Base-by-base conservation (phyloP, 2,329 filamentous ascomycete genomes). In the Cladosporium velox region DNA sequence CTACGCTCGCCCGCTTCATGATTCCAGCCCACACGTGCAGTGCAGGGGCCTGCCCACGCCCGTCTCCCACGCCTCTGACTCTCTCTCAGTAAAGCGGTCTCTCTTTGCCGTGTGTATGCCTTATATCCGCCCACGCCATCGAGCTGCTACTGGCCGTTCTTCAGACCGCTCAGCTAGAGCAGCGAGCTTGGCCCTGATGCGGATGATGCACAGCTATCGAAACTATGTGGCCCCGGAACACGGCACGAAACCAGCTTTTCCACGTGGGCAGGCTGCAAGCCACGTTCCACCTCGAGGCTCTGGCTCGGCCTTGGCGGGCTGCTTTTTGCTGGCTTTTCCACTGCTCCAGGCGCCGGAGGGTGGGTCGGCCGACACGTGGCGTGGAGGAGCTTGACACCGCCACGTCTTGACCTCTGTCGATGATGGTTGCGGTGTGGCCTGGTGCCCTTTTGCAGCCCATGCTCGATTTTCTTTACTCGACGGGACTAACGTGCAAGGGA, bases 1-100 rank as follows among this genome's bases (percentile, higher is more conserved):
- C 55, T 58, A 58, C 21, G 11, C 34, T 58, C 34, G 34, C 54
- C 58, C 51, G 30, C 12, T 62, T 32, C 30, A 30, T 30, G 35
- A 21, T 24, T 34, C 34, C 35, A 41, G 35, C 24, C 57, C 57
- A 59, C 15, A 41, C 24, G 21, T 44, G 35, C 54, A n/a, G 54
- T 35, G 35, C 57, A 59, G 57, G 57, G 57, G 35, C 57, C 38
- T 30, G 38, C 38, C 55, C 35, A 26, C 55, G 32, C 28, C 34
- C 34, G 55, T n/a, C 57, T 59, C 57, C 35, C 57, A 59, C 57
- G 57, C 35, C 28, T 59, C 57, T 59, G 57, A 59, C 57, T 59
- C 57, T 59, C 34, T 41, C 15, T 18, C 38, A 11, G 32, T 34
- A 38, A 30, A 30, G 28, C 4, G 5, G 6, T 44, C 18, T n/a